Percentiles rank a stretch among this genome's conserved stretches.
Conservation (phyloP, 2,329 filamentous ascomycete genomes). For the Neonectria coccinea region DNA sequence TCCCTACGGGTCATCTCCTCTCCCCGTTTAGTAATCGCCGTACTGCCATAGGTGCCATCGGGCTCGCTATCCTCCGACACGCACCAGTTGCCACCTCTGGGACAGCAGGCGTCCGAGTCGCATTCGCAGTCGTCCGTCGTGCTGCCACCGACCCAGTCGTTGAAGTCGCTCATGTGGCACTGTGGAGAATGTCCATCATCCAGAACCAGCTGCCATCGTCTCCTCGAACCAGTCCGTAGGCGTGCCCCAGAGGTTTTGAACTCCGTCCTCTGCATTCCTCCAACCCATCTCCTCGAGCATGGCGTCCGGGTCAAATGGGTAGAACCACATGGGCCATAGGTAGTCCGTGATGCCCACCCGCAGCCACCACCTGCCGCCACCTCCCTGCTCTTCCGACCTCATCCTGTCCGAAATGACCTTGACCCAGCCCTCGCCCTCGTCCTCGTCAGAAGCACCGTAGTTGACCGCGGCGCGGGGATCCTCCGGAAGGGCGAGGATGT, state of each 20-base stretch:
- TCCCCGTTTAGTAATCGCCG: slow-evolving; percentile 7
- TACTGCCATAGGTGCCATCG: slow-evolving; percentile 8
- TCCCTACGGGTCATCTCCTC: slow-evolving; percentile 9
- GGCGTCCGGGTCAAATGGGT: slow-evolving; percentile 24
- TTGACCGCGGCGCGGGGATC: slow-evolving; percentile 25
- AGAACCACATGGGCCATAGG: slow-evolving; percentile 33
- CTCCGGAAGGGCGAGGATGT: slow-evolving; percentile 38
- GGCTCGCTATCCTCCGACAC: slow-evolving; percentile 20
- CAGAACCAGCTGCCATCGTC: slow-evolving; percentile 9
- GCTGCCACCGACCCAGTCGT: too few species aligned
- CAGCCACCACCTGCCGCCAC: slow-evolving; percentile 33
- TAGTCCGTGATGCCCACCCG: slow-evolving; percentile 31
- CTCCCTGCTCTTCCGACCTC: slow-evolving; percentile 25
- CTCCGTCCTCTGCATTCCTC: slow-evolving; percentile 27
- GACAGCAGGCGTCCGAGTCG: too few species aligned
- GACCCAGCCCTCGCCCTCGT: slow-evolving; percentile 25
- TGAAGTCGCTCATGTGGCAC: too few species aligned
- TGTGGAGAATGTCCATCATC: too few species aligned
- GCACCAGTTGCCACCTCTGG: slow-evolving; percentile 9
- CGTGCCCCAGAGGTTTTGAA: slow-evolving; percentile 35
- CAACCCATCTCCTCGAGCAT: slow-evolving; percentile 32
- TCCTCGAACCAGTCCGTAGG: slow-evolving; percentile 23
- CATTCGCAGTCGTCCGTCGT: too few species aligned
- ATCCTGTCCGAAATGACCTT: slow-evolving; percentile 33
- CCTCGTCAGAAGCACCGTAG: slow-evolving; percentile 9